Evolutionary conservation across 768 basidiomycete genomes (phyloP).

Genomic region (Vishniacozyma victoriae): DNA sequence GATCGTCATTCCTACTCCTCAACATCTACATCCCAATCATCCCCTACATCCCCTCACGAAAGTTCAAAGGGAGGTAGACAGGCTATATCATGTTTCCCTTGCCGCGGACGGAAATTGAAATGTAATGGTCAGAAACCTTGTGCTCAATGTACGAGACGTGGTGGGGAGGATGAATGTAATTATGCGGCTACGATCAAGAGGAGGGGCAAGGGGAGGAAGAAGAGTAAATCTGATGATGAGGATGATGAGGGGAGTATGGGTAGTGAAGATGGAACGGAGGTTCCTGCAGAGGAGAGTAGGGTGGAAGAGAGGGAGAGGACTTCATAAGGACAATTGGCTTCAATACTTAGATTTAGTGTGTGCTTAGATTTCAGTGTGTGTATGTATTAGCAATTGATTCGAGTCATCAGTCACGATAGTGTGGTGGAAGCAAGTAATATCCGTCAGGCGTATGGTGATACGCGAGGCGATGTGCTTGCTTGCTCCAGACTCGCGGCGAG

Average conservation of each 20-base stretch:
- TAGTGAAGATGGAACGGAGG: no score
- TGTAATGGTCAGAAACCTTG: conserved; percentile 33
- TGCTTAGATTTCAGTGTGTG: no score
- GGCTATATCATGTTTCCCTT: conserved; percentile 30
- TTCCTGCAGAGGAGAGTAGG: no score
- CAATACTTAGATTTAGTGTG: no score
- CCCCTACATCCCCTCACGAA: not conserved
- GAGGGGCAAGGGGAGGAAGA: conserved; percentile 29
- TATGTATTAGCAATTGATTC: no score
- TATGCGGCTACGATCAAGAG: conserved; percentile 22
- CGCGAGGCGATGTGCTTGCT: no score
- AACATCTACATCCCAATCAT: not conserved
- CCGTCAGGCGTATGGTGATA: no score
- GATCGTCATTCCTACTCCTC: not conserved
- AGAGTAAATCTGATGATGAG: not conserved
- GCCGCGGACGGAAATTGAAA: conserved; percentile 27
- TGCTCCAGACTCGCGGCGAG: no score
- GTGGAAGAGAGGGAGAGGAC: no score
- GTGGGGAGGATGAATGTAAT: conserved; percentile 10
- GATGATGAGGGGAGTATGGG: not conserved
- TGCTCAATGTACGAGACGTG: conserved; percentile 14
- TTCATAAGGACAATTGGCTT: no score
- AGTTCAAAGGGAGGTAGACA: conserved; percentile 11
- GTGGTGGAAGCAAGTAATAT: no score
- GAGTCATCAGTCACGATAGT: no score